Conservation (phyloP, 148 eudicot genomes). For the Vaccinium myrtillus region DNA sequence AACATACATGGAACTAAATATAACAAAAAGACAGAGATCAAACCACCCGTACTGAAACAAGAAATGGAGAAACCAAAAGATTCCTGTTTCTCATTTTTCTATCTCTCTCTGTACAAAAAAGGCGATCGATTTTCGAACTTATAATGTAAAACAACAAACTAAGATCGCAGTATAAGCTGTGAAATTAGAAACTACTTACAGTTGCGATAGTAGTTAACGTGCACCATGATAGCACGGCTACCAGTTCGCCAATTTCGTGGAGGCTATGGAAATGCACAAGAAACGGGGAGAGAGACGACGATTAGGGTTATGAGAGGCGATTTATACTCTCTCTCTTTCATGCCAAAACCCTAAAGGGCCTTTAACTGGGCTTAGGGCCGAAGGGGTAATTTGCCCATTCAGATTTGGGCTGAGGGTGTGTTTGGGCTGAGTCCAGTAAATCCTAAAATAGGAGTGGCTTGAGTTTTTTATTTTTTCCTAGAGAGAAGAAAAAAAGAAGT, state of each 20-base stretch:
- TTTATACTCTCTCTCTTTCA: not conserved
- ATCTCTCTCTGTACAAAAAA: no score
- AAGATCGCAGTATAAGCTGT: not conserved
- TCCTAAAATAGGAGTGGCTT: not conserved
- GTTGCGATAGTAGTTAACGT: conserved; percentile 17
- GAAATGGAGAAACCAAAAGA: no score
- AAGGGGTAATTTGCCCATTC: not conserved
- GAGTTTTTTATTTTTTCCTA: not conserved
- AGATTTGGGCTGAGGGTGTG: not conserved
- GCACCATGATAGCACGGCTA: conserved; percentile 9
- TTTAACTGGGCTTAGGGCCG: not conserved
- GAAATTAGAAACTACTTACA: conserved; percentile 16
- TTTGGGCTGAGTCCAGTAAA: not conserved
- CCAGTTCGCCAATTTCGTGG: not conserved
- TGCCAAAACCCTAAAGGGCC: not conserved
- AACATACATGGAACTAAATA: no score
- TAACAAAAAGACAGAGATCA: no score
- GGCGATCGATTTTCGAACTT: not conserved
- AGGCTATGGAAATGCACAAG: not conserved
- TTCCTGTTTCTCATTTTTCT: no score
- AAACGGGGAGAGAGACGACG: not conserved
- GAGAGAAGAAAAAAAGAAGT: no score
- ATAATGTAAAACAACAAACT: not conserved
- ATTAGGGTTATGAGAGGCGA: not conserved
- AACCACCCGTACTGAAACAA: no score